Evolutionary conservation across 2,329 filamentous ascomycete species (phyloP).

Genomic region (Cladophialophora carrionii): DNA sequence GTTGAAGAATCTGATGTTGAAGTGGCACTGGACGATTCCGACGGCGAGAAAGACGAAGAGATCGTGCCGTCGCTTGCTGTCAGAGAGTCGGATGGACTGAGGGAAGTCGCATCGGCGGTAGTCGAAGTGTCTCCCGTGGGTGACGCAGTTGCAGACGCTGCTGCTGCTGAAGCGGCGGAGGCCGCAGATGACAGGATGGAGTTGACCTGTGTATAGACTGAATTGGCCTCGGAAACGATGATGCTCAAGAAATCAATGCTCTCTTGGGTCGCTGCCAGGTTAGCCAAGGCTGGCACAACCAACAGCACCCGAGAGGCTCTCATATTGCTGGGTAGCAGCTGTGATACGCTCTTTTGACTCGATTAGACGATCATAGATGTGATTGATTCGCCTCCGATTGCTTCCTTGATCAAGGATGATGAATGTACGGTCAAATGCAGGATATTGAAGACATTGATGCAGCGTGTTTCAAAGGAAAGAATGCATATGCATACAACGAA

Average conservation of each 20-base stretch:
- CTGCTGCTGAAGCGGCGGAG: conserved; percentile 22
- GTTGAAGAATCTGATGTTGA: conserved; percentile 19
- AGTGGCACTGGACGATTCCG: conserved; percentile 15
- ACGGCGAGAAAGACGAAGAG: conserved; percentile 13
- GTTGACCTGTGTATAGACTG: conserved; percentile 36
- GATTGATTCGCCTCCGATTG: background rate
- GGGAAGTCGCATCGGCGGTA: conserved; percentile 8
- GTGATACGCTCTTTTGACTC: background rate
- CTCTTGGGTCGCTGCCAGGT: conserved; percentile 21
- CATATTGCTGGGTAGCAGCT: conserved; percentile 18
- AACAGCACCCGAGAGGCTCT: conserved; percentile 11
- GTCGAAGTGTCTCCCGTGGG: conserved; percentile 13
- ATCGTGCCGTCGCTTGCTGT: background rate
- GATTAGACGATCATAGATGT: background rate
- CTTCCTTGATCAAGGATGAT: background rate
- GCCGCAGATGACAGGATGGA: conserved; percentile 29
- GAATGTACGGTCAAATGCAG: background rate
- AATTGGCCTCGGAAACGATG: conserved; percentile 34
- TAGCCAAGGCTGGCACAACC: conserved; percentile 10
- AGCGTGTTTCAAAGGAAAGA: conserved; percentile 18
- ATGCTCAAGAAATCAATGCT: conserved; percentile 24
- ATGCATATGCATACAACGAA: background rate
- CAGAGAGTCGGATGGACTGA: conserved; percentile 18
- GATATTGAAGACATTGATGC: background rate
- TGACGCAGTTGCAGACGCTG: conserved; percentile 16